Evolutionary conservation across 768 basidiomycete genomes (phyloP).

Genomic region (Tremella yokohamensis): DNA sequence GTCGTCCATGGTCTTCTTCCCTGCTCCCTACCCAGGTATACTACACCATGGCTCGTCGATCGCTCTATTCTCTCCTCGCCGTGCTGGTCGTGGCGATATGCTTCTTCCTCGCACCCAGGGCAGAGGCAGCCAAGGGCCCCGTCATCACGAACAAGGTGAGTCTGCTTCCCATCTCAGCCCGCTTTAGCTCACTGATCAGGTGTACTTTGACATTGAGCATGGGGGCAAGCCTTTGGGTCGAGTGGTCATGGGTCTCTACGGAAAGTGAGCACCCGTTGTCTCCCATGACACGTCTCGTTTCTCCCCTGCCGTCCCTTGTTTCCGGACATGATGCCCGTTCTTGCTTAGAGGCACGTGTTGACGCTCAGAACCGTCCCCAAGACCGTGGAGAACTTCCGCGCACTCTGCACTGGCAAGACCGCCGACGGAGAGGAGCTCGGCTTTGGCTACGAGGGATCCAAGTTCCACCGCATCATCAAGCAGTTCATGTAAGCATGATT

Average conservation of each 20-base stretch:
- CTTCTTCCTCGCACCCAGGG: constrained; percentile 45
- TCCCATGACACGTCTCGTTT: no score
- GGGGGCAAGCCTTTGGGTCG: constrained; percentile 82
- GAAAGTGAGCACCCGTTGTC: constrained; percentile 77
- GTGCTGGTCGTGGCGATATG: constrained; percentile 26
- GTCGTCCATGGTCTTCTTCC: no score
- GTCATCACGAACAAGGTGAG: constrained; percentile 73
- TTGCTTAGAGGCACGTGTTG: not conserved
- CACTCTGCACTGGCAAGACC: constrained; percentile 75
- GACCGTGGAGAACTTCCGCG: constrained; percentile 93
- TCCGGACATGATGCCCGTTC: not conserved
- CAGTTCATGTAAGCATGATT: constrained; percentile 66
- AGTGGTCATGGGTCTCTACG: constrained; percentile 83
- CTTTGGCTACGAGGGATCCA: constrained; percentile 90
- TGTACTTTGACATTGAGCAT: constrained; percentile 92
- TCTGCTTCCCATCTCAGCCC: not conserved
- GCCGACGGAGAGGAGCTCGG: constrained; percentile 74
- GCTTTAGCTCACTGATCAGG: constrained; percentile 35
- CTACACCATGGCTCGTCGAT: constrained; percentile 1
- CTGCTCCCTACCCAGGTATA: not conserved
- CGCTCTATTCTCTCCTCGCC: constrained; percentile 14
- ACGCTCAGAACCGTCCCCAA: constrained; percentile 77
- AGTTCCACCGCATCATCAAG: constrained; percentile 95
- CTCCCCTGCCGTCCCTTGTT: not conserved
- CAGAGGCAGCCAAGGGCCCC: constrained; percentile 78